A percentile compares a stretch with the other conserved stretches of the same genome.
These are phyloP conservation scores for Phoma sp. DNA, from an alignment of 2,329 filamentous ascomycete genomes.

Conservation along the genomic window DNA sequence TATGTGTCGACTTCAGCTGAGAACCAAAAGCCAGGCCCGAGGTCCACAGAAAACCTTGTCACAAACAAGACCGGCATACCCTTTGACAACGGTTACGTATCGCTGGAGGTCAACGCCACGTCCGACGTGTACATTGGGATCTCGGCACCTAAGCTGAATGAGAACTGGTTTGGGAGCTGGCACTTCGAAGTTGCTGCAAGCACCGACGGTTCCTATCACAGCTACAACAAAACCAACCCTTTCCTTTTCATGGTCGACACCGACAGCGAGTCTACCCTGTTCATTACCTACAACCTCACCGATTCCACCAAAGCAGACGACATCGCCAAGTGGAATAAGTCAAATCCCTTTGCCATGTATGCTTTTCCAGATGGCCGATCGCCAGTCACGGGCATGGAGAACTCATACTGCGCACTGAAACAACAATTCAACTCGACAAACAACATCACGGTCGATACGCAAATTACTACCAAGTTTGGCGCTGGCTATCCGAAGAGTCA, in stretches of 20 bases:
- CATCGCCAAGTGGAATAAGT: constrained; percentile 62
- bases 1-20: constrained; percentile 73
- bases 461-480: constrained; percentile 67
- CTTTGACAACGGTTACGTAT: constrained; percentile 74
- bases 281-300: constrained; percentile 79
- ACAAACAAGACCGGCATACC: constrained; percentile 49
- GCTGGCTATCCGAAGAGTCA: constrained; percentile 75
- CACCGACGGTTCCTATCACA: constrained; percentile 78
- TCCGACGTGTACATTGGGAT: constrained; percentile 79
- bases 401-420: constrained; percentile 82
- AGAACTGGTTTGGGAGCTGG: constrained; percentile 68
- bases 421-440: constrained; percentile 69
- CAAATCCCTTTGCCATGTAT: constrained; percentile 73
- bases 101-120: constrained; percentile 66
- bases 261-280: constrained; percentile 77
- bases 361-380: constrained; percentile 67
- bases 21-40: constrained; percentile 72
- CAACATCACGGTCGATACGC: constrained; percentile 67
- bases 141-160: constrained; percentile 69
- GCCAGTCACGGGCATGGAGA: constrained; percentile 70
- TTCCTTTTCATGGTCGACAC: constrained; percentile 83
- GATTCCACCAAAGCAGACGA: constrained; percentile 55
- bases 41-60: constrained; percentile 53
- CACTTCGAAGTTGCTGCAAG: constrained; percentile 84
- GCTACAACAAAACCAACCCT: constrained; percentile 62